Evolutionary conservation across 2,329 filamentous ascomycete genomes (phyloP).

Genomic region (Fulvia fulva): DNA sequence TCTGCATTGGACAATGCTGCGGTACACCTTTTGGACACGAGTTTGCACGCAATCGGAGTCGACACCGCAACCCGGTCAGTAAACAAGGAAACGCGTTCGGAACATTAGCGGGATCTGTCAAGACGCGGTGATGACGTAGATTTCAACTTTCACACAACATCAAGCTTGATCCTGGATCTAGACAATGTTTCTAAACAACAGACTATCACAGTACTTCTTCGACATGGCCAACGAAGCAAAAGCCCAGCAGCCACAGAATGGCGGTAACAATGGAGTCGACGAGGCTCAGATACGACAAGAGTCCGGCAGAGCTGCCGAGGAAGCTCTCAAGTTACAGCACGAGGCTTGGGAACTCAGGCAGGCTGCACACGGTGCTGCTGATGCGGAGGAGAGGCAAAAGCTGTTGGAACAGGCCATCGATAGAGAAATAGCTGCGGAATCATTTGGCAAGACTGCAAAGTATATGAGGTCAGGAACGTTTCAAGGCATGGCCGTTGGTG

Average conservation of each 20-base stretch:
- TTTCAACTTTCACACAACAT: not conserved
- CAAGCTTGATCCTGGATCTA: not conserved
- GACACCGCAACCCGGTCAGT: not conserved
- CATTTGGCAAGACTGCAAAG: slow-evolving; percentile 33
- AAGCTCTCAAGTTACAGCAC: slow-evolving; percentile 24
- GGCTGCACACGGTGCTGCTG: slow-evolving; percentile 28
- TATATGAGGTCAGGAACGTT: slow-evolving; percentile 29
- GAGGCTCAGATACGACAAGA: slow-evolving; percentile 26
- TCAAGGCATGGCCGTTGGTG: slow-evolving; percentile 30
- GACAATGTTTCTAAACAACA: not conserved
- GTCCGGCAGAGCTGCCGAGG: slow-evolving; percentile 25
- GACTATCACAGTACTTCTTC: slow-evolving; percentile 1
- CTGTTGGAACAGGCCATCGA: slow-evolving; percentile 31
- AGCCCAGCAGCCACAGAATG: not conserved
- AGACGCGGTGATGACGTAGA: not conserved
- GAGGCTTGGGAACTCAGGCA: slow-evolving; percentile 28
- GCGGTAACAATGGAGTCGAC: slow-evolving; percentile 1
- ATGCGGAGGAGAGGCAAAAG: slow-evolving; percentile 32
- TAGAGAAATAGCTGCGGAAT: slow-evolving; percentile 29
- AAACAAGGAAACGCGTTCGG: slow-evolving; percentile 2
- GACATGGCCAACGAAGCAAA: not conserved
- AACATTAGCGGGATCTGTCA: not conserved
- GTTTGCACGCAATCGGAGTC: not conserved
- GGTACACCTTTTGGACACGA: no score
- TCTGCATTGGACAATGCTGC: no score